Conservation (phyloP, 1,284 basidiomycete genomes). For the Ganoderma resinaceum region DNA sequence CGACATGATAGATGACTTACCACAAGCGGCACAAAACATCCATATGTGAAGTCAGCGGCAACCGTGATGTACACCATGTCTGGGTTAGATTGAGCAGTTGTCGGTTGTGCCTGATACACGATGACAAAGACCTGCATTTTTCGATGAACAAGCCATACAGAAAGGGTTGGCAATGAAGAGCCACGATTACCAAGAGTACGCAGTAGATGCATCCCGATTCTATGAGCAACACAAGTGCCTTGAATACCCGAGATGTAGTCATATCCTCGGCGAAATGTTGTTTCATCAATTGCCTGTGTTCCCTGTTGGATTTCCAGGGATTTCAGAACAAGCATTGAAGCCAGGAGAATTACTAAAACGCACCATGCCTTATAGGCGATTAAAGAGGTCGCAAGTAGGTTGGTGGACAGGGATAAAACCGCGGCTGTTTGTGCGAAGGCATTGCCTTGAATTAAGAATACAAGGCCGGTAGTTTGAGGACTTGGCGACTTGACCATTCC, state of each 20-base stretch:
- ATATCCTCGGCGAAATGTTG: not conserved
- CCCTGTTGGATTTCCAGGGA: not conserved
- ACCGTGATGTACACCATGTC: not conserved
- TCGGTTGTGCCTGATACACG: not conserved
- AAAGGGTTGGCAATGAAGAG: not conserved
- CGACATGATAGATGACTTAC: not conserved
- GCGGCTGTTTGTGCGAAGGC: not conserved
- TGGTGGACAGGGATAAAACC: slow-evolving; percentile 4
- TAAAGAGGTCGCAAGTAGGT: slow-evolving; percentile 2
- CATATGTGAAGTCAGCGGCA: not conserved
- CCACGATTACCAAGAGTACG: not conserved
- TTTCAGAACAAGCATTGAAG: not conserved
- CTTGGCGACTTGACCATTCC: not conserved
- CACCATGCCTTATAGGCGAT: slow-evolving; percentile 13
- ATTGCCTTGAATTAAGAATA: not conserved
- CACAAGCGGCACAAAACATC: not conserved
- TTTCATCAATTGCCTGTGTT: not conserved
- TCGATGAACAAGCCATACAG: not conserved
- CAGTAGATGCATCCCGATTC: not conserved
- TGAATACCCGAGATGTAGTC: not conserved
- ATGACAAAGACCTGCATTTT: not conserved
- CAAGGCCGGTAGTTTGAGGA: not conserved
- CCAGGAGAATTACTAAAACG: not conserved
- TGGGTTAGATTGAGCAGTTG: not conserved
- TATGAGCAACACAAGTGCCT: not conserved